A percentile compares a stretch with the other conserved stretches of the same genome.
Conservation (phyloP, 495 filamentous ascomycete genomes). For the Penicillium mononematosum region DNA sequence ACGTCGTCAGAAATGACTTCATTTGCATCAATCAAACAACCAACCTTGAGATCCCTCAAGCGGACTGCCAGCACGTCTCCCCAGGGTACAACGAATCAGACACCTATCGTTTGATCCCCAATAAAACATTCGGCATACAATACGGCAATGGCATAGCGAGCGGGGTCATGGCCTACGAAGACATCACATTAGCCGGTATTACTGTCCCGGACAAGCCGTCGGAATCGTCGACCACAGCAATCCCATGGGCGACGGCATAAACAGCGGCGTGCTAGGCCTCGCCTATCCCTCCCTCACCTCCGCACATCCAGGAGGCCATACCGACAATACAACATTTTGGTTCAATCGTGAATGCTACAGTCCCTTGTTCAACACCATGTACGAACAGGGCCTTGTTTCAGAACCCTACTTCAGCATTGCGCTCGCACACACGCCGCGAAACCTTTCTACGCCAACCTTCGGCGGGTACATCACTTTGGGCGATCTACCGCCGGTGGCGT, state of each 20-base stretch:
- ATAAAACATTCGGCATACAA: conserved; percentile 55
- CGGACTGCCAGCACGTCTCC: conserved; percentile 48
- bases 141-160: conserved; percentile 58
- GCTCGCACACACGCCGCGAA: conserved; percentile 25
- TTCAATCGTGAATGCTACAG: conserved; percentile 44
- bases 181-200: conserved; percentile 55
- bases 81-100: conserved; percentile 41
- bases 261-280: conserved; percentile 58
- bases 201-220: conserved; percentile 51
- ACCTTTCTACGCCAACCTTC: conserved; percentile 11
- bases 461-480: conserved; percentile 33
- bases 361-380: conserved; percentile 59
- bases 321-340: conserved; percentile 31
- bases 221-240: conserved; percentile 49
- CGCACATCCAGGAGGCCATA: conserved; percentile 27
- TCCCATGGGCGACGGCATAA: conserved; percentile 47
- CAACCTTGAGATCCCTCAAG: conserved; percentile 24
- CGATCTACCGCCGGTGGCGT: conserved; percentile 25
- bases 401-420: conserved; percentile 55
- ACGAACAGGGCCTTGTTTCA: conserved; percentile 45
- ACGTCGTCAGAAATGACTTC: conserved; percentile 50
- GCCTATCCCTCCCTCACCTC: conserved; percentile 53
- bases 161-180: conserved; percentile 57
- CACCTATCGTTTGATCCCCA: conserved; percentile 42
- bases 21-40: conserved; percentile 42